phyloP scores from a whole-genome alignment of 2,329 filamentous ascomycete species.

The Ophiocordyceps polyrhachis-furcata region DNA sequence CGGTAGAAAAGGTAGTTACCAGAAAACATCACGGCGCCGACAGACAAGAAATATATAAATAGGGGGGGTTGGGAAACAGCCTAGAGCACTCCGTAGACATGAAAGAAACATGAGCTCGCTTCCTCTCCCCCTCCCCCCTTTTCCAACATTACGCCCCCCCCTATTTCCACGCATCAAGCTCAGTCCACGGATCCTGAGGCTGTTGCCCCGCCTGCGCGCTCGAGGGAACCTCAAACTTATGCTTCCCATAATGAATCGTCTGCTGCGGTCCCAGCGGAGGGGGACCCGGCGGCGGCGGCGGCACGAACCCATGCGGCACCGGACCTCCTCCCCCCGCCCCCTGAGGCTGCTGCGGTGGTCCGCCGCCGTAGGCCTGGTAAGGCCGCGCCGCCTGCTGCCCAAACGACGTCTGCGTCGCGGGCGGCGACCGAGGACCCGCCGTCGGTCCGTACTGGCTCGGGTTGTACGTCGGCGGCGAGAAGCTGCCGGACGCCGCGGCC shows the following conservation, averaged over 20 bases:
- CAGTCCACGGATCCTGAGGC: conserved; percentile 31
- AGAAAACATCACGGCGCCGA: no score
- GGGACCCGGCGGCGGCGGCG: conserved; percentile 43
- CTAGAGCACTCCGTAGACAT: background rate
- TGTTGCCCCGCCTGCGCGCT: conserved; percentile 17
- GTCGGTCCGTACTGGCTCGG: conserved; percentile 40
- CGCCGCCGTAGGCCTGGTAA: conserved; percentile 15
- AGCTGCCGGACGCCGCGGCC: conserved; percentile 22
- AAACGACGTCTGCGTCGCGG: conserved; percentile 40
- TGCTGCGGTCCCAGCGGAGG: conserved; percentile 44
- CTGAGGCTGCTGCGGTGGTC: background rate
- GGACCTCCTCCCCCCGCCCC: conserved; percentile 24
- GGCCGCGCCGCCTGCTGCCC: conserved; percentile 17
- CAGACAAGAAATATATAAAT: background rate
- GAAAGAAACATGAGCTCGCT: background rate
- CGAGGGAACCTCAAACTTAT: conserved; percentile 15
- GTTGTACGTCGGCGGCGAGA: conserved; percentile 35
- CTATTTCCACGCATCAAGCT: conserved; percentile 29
- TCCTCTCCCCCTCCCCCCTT: background rate
- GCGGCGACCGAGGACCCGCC: conserved; percentile 39
- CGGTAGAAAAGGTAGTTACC: no score
- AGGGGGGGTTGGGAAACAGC: background rate
- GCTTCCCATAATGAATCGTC: conserved; percentile 34
- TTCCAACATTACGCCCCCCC: background rate
- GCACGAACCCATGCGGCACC: conserved; percentile 39